A percentile compares a stretch with the other conserved stretches of the same genome.
Evolutionary conservation across 2,329 filamentous ascomycete genomes (phyloP).

Genomic region (Zalaria sp.): DNA sequence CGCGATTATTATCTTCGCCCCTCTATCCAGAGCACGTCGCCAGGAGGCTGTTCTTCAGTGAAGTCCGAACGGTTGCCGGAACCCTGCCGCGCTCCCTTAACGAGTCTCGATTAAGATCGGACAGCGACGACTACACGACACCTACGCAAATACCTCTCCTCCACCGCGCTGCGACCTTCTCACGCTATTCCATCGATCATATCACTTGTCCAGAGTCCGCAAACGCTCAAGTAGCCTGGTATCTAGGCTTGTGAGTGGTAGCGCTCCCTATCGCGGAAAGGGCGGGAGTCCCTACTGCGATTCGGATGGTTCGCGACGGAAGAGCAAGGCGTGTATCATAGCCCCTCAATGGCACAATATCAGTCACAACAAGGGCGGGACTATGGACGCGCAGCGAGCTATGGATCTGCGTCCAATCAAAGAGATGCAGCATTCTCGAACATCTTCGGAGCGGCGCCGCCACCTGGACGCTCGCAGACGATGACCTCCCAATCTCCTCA

Average conservation of each 20-base stretch:
- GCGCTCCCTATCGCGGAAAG: neutral
- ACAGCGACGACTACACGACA: too few relatives aligned
- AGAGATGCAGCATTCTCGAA: slow-evolving; percentile 92
- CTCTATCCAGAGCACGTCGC: too few relatives aligned
- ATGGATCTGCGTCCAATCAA: slow-evolving; percentile 45
- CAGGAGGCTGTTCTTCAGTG: too few relatives aligned
- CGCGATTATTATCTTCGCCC: too few relatives aligned
- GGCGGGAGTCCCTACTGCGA: neutral
- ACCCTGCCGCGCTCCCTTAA: neutral
- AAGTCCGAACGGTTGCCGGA: neutral
- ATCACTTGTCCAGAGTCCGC: too few relatives aligned
- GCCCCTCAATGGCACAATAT: slow-evolving; percentile 45
- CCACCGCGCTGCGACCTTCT: too few relatives aligned
- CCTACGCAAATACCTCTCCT: too few relatives aligned
- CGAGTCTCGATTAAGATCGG: neutral
- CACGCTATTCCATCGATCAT: too few relatives aligned
- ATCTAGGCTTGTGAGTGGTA: neutral
- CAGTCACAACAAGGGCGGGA: slow-evolving; percentile 47
- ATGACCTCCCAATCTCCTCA: slow-evolving; percentile 70
- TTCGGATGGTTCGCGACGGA: neutral
- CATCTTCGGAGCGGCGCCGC: slow-evolving; percentile 82
- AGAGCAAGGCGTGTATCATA: neutral
- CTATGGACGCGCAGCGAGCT: slow-evolving; percentile 35
- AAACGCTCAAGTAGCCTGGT: too few relatives aligned
- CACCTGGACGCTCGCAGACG: slow-evolving; percentile 80